Evolutionary conservation across 1,284 basidiomycete genomes (phyloP).

Genomic region (Trichosporon sp.): DNA sequence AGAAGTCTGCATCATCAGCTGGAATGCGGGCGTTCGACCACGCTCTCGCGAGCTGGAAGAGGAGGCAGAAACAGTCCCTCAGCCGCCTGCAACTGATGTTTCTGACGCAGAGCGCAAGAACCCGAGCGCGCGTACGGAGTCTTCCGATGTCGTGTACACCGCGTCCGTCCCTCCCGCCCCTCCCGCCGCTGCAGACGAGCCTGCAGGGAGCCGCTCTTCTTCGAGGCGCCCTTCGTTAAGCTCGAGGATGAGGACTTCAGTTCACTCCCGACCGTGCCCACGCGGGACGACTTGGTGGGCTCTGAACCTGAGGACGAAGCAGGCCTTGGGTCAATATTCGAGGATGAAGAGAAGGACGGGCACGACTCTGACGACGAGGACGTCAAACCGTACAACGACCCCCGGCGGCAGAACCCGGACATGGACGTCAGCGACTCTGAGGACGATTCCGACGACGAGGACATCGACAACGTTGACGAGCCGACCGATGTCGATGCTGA

Average conservation of each 20-base stretch:
- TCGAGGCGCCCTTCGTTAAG: not conserved
- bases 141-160: no score
- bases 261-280: not conserved
- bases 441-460: not conserved
- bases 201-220: not conserved
- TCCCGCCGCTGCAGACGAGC: no score
- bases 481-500: not conserved
- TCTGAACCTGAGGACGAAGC: not conserved
- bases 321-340: not conserved
- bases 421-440: not conserved
- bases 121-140: no score
- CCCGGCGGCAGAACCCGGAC: not conserved
- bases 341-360: not conserved
- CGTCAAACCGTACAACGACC: not conserved
- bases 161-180: no score
- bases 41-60: no score
- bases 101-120: no score
- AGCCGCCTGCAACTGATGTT: no score
- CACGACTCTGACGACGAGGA: not conserved
- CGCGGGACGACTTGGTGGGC: not conserved
- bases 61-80: no score
- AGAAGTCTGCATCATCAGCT: no score
- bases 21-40: no score
- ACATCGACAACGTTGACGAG: not conserved
- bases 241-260: not conserved